phyloP scores from a whole-genome alignment of 2,329 filamentous ascomycete genomes.

The Cordyceps militaris region DNA sequence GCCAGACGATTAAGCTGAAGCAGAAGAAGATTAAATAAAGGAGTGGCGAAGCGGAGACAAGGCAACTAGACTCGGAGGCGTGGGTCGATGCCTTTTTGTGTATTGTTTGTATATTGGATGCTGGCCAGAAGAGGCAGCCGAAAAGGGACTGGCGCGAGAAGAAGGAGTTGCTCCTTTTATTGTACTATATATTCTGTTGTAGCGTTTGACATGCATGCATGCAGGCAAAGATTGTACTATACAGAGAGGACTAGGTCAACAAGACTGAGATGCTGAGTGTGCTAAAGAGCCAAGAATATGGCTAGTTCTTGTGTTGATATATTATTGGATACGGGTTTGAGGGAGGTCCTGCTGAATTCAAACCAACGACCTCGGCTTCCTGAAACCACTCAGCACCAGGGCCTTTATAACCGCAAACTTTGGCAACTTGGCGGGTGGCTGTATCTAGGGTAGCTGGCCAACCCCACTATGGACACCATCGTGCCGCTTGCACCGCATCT shows the following conservation, averaged over 20 bases:
- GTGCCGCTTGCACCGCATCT: background rate
- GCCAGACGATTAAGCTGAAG: constrained; percentile 97
- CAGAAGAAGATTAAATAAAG: constrained; percentile 89
- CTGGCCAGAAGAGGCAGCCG: background rate
- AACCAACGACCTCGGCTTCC: too few species aligned
- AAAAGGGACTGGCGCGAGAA: background rate
- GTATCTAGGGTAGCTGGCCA: too few species aligned
- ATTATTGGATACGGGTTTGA: too few species aligned
- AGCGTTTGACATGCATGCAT: constrained; percentile 10
- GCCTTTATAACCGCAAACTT: too few species aligned
- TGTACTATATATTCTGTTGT: constrained; percentile 10
- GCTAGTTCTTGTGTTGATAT: too few species aligned
- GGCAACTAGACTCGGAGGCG: background rate
- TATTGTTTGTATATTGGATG: background rate
- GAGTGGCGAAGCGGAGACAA: constrained; percentile 3
- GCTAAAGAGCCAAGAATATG: too few species aligned
- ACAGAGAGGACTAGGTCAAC: too few species aligned
- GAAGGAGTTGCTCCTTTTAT: background rate
- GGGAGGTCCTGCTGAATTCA: too few species aligned
- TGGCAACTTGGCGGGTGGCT: too few species aligned
- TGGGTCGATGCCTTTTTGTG: background rate
- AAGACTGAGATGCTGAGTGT: too few species aligned
- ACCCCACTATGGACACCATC: constrained; percentile 8
- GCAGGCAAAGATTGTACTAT: background rate
- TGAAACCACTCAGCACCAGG: too few species aligned